Evolutionary conservation across 495 filamentous ascomycete species (phyloP), one percentile per base, ranked within the genome.

Genomic region (Venustampulla echinocandica): DNA sequence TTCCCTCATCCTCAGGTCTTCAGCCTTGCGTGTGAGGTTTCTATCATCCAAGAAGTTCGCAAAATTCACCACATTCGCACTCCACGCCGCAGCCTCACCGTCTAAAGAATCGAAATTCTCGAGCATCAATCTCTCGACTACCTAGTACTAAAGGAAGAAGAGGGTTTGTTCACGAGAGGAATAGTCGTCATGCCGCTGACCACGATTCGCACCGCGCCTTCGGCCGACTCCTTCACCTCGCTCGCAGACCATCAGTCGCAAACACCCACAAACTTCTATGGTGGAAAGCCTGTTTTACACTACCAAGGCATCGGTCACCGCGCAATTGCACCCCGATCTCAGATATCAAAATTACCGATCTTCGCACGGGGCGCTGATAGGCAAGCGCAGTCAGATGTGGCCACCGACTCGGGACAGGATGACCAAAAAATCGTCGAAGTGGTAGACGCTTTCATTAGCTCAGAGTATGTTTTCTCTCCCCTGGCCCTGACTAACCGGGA

Each of bases 211-310:
- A 48, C 53, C 2, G 41, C 70, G 4, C 84, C 82, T 1, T 57
- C 67, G 5, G 50, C 68, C 6, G 64, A 65, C 21, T 69, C 69
- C 56, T 96, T 87, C 70, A 84, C 77, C 20, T 71, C 80, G 9
- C 75, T 98, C 35, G 68, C 75, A 14, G 80, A 83, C 45, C 86
- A 95, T 64, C 87, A 94, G 61, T 79, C 82, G 21, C 80, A 81
- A 49, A 98, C 92, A 7, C 92, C 92, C 0, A 63, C 69, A 40
- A 88, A 82, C 22, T 98, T 97, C 74, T 82, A 80, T 64, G 73
- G 74, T 57, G 82, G 77, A 9, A 84, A 82, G 45, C 79, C 90
- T 10, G 74, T 98, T 24, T 78, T 97, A 0, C 74, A 96, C 69
- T 82, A 81, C 65, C 83, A 82, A 57, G 73, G 69, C 51, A 59